Evolutionary conservation across 176 grass and related monocot genomes (phyloP), one percentile per base, ranked within the genome.

Genomic region (Eremochloa ophiuroides): DNA sequence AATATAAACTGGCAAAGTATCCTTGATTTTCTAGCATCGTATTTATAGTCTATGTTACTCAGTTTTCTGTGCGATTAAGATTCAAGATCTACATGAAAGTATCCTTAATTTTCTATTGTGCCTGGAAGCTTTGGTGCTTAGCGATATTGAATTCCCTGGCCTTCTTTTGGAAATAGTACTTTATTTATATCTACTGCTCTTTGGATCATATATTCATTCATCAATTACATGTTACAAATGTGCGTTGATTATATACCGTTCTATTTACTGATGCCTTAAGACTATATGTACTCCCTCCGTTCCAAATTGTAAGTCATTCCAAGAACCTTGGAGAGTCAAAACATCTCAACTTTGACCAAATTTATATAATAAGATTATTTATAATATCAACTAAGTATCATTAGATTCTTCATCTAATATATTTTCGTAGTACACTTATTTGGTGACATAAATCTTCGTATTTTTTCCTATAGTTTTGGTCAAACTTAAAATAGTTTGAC

Each of bases 141-240:
- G 14, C 37, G 59, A 16, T 55, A 35, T 84, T 69, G n/a, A 79
- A 39, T 8, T 67, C 5, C 13, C 22, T 68, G 26, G 2, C 61
- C 12, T 58, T 80, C 12, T 56, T 80, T 88, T 23, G 47, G 58
- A 66, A 80, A 39, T 75, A 41, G 6, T 68, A 26, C 50, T 9
- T 7, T 31, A 43, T 74, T 69, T 10, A 42, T 67, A 29, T 34
- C 18, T 46, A 20, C 68, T 29, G 27, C 68, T 29, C 38, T 59
- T 69, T 8, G 17, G 58, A 46, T 37, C 25, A 13, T 62, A 29
- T 47, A 73, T 53, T 7, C 42, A 67, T 80, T 78, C 7, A 38
- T 73, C 35, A 55, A 18, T 46, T 29, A 60, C 16, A 31, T 51
- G 46, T 65, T 58, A 62, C 56, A 23, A 35, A 25, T 29, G 15